Evolutionary conservation across 352 stramenopile species (phyloP).

Genomic region (Phytophthora pistaciae): DNA sequence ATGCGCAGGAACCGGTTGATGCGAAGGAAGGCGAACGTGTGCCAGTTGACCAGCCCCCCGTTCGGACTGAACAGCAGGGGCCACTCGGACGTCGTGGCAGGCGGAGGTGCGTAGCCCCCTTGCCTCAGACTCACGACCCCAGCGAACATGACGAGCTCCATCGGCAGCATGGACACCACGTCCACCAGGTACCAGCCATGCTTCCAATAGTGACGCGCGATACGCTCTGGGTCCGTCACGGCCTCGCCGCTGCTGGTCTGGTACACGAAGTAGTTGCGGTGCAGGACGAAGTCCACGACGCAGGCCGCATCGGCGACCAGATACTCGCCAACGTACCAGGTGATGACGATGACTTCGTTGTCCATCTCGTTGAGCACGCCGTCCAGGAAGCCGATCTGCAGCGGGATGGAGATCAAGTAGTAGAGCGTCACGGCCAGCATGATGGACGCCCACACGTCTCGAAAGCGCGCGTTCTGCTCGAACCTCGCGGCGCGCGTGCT

Average conservation of each 20-base stretch:
- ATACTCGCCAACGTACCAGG: constrained; percentile 66
- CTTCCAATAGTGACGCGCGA: constrained; percentile 56
- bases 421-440: constrained; percentile 71
- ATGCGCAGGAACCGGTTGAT: constrained; percentile 63
- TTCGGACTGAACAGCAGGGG: constrained; percentile 20
- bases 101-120: constrained; percentile 23
- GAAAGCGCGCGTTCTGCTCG: constrained; percentile 45
- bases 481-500: constrained; percentile 15
- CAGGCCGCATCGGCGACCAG: constrained; percentile 53
- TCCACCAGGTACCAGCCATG: constrained; percentile 61
- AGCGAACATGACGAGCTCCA: constrained; percentile 53
- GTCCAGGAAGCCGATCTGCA: constrained; percentile 70
- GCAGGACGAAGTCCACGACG: constrained; percentile 65
- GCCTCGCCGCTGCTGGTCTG: constrained; percentile 46
- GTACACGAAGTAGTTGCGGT: constrained; percentile 67
- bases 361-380: constrained; percentile 46
- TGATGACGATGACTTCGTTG: constrained; percentile 32
- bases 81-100: constrained; percentile 31
- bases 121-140: constrained; percentile 26
- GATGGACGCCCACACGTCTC: constrained; percentile 53
- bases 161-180: constrained; percentile 52
- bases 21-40: constrained; percentile 54
- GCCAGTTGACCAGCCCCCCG: constrained; percentile 51
- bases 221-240: constrained; percentile 46
- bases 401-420: constrained; percentile 62